Evolutionary conservation across 192 early-diverging fungal genomes (phyloP).

Genomic region (Umbelopsis ramanniana): DNA sequence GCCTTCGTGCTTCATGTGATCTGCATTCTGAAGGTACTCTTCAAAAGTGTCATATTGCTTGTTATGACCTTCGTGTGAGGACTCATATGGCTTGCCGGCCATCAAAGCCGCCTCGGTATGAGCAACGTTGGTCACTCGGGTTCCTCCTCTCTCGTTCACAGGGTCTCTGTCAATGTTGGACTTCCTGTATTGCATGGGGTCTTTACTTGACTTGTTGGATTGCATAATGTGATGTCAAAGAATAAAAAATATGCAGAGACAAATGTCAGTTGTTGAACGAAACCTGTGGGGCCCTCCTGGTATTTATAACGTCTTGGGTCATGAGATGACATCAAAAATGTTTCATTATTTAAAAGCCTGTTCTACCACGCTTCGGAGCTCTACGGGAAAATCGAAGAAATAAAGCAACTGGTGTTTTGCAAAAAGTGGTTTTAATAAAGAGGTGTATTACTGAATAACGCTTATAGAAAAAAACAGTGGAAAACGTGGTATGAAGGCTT

Average conservation of each 20-base stretch:
- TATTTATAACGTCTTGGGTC: neutral
- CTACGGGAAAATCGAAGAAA: no score
- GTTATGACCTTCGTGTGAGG: conserved; percentile 29
- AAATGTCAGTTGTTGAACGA: neutral
- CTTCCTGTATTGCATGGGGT: neutral
- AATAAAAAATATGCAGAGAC: neutral
- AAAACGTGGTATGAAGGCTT: neutral
- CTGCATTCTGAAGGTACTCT: conserved; percentile 5
- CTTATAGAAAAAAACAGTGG: neutral
- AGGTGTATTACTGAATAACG: no score
- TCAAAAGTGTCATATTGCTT: conserved; percentile 19
- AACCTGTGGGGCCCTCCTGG: neutral
- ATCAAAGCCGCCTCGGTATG: conserved; percentile 29
- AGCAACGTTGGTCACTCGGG: neutral
- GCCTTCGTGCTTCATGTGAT: conserved; percentile 23
- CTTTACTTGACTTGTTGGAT: neutral
- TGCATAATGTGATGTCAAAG: neutral
- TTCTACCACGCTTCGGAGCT: neutral
- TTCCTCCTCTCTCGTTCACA: neutral
- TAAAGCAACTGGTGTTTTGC: no score
- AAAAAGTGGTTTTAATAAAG: no score
- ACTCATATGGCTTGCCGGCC: conserved; percentile 26
- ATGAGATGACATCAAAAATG: conserved; percentile 18
- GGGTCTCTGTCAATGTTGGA: neutral
- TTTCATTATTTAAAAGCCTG: neutral